phyloP scores from a whole-genome alignment of 176 grass and related monocot genomes.

The Oryza meridionalis region DNA sequence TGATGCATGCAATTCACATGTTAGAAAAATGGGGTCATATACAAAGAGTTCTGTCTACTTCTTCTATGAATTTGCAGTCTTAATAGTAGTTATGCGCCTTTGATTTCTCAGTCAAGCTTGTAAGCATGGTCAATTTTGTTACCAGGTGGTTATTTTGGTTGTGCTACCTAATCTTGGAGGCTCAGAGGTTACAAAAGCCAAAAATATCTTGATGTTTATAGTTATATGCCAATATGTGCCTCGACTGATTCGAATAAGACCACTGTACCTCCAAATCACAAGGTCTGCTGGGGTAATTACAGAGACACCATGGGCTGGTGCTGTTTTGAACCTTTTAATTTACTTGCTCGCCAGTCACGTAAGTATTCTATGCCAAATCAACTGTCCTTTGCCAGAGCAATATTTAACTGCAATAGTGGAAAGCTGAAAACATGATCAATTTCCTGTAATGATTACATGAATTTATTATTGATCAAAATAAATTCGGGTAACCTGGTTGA shows the following conservation, averaged over 20 bases:
- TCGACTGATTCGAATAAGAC: conserved; percentile 78
- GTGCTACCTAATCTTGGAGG: conserved; percentile 59
- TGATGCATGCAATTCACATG: background rate
- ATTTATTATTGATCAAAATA: background rate
- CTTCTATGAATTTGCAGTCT: conserved; percentile 15
- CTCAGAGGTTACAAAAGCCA: conserved; percentile 58
- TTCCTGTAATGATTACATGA: background rate
- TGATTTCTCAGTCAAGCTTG: conserved; percentile 15
- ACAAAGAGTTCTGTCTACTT: conserved; percentile 2
- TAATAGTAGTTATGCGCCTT: background rate
- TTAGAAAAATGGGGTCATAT: background rate
- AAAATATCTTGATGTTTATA: conserved; percentile 68
- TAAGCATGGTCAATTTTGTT: conserved; percentile 30
- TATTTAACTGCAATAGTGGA: background rate
- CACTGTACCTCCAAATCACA: conserved; percentile 89
- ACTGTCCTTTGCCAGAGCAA: background rate
- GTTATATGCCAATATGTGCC: conserved; percentile 93
- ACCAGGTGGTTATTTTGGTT: conserved; percentile 77
- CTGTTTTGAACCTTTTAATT: conserved; percentile 90
- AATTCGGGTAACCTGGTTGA: background rate
- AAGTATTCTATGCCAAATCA: conserved; percentile 40
- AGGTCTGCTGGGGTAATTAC: conserved; percentile 85
- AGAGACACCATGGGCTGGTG: conserved; percentile 85
- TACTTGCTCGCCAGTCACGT: conserved; percentile 99
- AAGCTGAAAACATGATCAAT: background rate